Conservation (phyloP, 208 protist species). For the Leishmania braziliensis region DNA sequence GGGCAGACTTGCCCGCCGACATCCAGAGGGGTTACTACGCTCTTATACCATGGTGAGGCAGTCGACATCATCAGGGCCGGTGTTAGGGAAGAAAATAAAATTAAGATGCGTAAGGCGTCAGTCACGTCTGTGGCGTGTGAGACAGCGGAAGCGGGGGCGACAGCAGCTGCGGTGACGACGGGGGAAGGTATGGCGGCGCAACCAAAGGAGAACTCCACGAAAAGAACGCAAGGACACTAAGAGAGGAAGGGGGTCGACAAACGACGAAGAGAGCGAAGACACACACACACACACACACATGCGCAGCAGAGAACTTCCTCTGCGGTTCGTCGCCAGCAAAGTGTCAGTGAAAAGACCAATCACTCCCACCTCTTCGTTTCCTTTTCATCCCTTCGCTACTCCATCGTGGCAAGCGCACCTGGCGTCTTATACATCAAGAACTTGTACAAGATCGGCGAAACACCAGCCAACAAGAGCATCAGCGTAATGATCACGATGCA, state of each 20-base stretch:
- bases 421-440: constrained; percentile 64
- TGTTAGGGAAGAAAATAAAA: not conserved
- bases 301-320: no score
- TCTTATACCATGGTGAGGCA: not conserved
- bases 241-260: not conserved
- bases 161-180: not conserved
- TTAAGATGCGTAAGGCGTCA: not conserved
- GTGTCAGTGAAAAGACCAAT: not conserved
- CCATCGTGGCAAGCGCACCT: constrained; percentile 55
- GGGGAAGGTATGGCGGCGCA: not conserved
- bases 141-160: not conserved
- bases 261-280: not conserved
- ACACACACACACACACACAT: not conserved
- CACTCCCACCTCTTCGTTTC: no score
- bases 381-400: constrained; percentile 16
- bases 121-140: not conserved
- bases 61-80: not conserved
- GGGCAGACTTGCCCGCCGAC: not conserved
- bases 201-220: no score
- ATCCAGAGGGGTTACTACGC: not conserved
- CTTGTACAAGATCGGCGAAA: constrained; percentile 42
- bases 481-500: constrained; percentile 51
- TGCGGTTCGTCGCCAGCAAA: not conserved
- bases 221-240: not conserved
- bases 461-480: constrained; percentile 42